Base-by-base conservation (phyloP, 306 rosid species). In the Lupinus albus region DNA sequence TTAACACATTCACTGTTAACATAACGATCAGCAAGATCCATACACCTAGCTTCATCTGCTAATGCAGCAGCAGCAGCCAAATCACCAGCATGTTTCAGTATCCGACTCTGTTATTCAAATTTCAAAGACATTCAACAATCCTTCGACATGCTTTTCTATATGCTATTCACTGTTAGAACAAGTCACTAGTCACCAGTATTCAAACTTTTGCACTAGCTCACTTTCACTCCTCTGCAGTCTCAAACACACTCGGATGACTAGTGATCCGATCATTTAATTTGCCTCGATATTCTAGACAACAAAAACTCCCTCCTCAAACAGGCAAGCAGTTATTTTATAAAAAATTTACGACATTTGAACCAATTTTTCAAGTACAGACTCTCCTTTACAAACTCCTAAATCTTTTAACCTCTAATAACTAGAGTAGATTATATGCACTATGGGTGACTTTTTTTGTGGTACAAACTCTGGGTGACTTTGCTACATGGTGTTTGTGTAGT, bases 11-110 rank as follows among this genome's bases (percentile, higher is more conserved):
- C 89, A 80, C 89, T 87, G 76, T 87, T 87, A 47, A 87, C 74
- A 51, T 87, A 87, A 11, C 92, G 86, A 76, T 87, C 92, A 17
- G 92, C 92, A 61, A 87, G 87, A 84, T 87, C 92, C 92, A 87
- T 84, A 55, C 92, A 84, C 78, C 92, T 78, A 58, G 92, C 92
- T 76, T 87, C 92, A 69, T 87, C 88, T 52, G 92, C 92, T 70
- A 87, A 60, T 35, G 89, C 83, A 54, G 92, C 87, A 58, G 92
- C 86, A 67, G 92, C 92, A 52, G 55, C 69, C 70, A 85, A 79
- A 83, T 87, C 89, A 67, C 92, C 92, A 36, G 86, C 85, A 80
- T 87, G 92, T 83, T 84, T 87, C 81, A 87, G 63, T 80, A 87
- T 74, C 64, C 89, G 89, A 55, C 92, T 87, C 92, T 87, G 89